Evolutionary conservation across 805 yeast genomes (phyloP), one percentile per base, ranked within the genome.

Genomic region (Candida insectorum): DNA sequence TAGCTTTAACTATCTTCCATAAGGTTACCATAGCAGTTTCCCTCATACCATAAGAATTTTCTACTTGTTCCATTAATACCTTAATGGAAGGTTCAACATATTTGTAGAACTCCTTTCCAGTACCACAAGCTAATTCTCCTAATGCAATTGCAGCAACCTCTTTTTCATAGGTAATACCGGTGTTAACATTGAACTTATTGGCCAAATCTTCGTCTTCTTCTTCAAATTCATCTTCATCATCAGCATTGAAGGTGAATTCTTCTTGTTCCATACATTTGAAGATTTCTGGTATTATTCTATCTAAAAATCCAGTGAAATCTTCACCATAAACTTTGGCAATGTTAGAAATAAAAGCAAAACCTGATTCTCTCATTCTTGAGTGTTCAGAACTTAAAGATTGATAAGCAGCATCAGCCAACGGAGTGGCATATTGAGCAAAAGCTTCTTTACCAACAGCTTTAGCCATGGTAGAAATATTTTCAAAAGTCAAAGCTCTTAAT

Each of bases 161-260:
- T 65, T 91, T 91, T 66, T 91, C 98, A 49, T 85, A 82, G 45
- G 97, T 86, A 50, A 93, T 78, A 69, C 96, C 97, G 32, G 96
- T 84, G 73, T 88, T 89, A 44, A 93, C 88, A 48, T 85, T 82
- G 61, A 86, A 69, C 42, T 83, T 82, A 51, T 82, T 82, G 41
- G 74, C 79, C 37, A 77, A 56, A 31, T 79, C 85, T 37, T 77
- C 86, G 30, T 73, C 79, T 36, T 70, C 75, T 19, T 69, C 81
- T 33, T 65, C 75, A 21, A 69, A 81, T 31, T 65, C 76, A 16
- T 62, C 76, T 4, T 51, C 61, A 6, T 45, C 62, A 39, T 75
- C 82, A 34, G 65, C 61, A 54, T 77, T 72, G 50, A 83, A 69
- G 46, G 79, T 77, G 52, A 85, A 81, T 62, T 93, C 98, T 47